Conservation (phyloP, 345 rosid species). For the Streptanthus diversifolius region DNA sequence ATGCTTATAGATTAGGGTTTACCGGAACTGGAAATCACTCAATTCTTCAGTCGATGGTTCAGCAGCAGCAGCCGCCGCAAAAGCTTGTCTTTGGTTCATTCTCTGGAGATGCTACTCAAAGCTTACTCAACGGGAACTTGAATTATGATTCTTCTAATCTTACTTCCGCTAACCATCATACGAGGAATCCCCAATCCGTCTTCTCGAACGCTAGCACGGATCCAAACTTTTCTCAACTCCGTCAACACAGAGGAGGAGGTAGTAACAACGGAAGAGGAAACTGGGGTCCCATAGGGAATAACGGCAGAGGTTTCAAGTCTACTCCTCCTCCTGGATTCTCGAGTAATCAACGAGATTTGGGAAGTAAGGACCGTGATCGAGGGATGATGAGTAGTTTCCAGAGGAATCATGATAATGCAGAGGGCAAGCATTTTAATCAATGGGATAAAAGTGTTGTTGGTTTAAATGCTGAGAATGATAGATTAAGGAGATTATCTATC, state of each 20-base stretch:
- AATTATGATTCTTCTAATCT: conserved; percentile 29
- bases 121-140: conserved; percentile 31
- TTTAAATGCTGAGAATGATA: conserved; percentile 38
- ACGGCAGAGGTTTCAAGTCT: conserved; percentile 35
- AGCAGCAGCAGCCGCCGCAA: conserved; percentile 28
- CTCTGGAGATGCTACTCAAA: conserved; percentile 40
- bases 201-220: conserved; percentile 24
- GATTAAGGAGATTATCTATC: conserved; percentile 29
- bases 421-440: conserved; percentile 30
- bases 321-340: conserved; percentile 37
- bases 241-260: conserved; percentile 32
- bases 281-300: conserved; percentile 35
- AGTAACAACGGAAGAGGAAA: conserved; percentile 36
- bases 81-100: conserved; percentile 62
- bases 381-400: conserved; percentile 32
- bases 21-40: conserved; percentile 28
- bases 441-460: conserved; percentile 22
- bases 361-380: conserved; percentile 7
- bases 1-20: conserved; percentile 51
- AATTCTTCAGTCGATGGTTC: conserved; percentile 40
- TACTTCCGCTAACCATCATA: neutral
- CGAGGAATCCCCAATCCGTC: conserved; percentile 37
- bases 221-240: conserved; percentile 27
- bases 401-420: conserved; percentile 33
- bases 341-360: conserved; percentile 34